Evolutionary conservation across 1,139 yeast genomes (phyloP).

Genomic region (Candida anutae): DNA sequence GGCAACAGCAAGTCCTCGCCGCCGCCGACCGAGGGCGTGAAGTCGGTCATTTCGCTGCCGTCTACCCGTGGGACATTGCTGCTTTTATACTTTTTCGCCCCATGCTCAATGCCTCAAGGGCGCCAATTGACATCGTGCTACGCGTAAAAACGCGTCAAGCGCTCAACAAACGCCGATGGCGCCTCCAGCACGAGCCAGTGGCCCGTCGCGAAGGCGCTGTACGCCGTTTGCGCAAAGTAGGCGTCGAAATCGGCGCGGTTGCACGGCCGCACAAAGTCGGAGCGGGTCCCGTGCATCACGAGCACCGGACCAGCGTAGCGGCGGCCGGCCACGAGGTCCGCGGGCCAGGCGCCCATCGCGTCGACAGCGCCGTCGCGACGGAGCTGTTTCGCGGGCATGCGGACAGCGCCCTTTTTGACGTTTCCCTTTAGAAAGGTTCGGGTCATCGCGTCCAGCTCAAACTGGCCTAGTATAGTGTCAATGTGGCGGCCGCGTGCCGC

Average conservation of each 20-base stretch:
- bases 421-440: constrained; percentile 25
- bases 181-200: constrained; percentile 41
- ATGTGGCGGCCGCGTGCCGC: constrained; percentile 3
- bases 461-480: constrained; percentile 13
- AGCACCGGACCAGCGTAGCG: constrained; percentile 29
- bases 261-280: constrained; percentile 29
- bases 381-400: constrained; percentile 19
- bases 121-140: too few species aligned
- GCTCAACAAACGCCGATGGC: constrained; percentile 28
- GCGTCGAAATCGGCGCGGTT: constrained; percentile 22
- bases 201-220: constrained; percentile 30
- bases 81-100: constrained; percentile 1
- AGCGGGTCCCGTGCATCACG: constrained; percentile 34
- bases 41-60: constrained; percentile 43
- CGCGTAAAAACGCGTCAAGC: constrained; percentile 12
- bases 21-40: constrained; percentile 18
- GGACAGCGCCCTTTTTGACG: constrained; percentile 16
- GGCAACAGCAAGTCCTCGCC: constrained; percentile 42
- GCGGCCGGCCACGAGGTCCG: constrained; percentile 12
- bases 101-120: not conserved
- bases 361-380: constrained; percentile 18
- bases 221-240: constrained; percentile 26
- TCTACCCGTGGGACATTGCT: too few species aligned
- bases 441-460: constrained; percentile 17
- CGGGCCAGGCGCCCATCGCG: constrained; percentile 40